Conservation (phyloP, 108 stramenopile genomes). For the Cyclostephanos invisitatus region DNA sequence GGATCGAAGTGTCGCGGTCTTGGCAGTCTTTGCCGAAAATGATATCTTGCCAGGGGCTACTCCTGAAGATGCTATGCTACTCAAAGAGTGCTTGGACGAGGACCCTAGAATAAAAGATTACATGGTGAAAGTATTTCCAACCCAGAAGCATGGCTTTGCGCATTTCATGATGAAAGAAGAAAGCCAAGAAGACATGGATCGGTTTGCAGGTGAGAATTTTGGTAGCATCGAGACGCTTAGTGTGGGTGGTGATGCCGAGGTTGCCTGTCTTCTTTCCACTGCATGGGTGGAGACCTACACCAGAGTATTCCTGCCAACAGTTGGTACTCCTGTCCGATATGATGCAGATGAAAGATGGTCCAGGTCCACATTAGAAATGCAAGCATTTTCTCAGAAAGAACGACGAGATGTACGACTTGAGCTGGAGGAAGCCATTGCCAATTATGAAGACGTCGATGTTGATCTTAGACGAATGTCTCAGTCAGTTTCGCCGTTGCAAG, state of each 20-base stretch:
- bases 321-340: slow-evolving; percentile 58
- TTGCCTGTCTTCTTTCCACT: slow-evolving; percentile 82
- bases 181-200: slow-evolving; percentile 34
- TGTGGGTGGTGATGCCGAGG: slow-evolving; percentile 67
- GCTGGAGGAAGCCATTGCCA: slow-evolving; percentile 62
- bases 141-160: slow-evolving; percentile 82
- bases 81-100: slow-evolving; percentile 60
- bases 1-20: slow-evolving; percentile 63
- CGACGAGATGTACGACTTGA: slow-evolving; percentile 68
- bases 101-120: slow-evolving; percentile 74
- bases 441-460: slow-evolving; percentile 57
- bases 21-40: slow-evolving; percentile 78
- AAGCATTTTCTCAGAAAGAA: slow-evolving; percentile 40
- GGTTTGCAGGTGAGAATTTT: slow-evolving; percentile 72
- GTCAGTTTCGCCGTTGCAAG: slow-evolving; percentile 31
- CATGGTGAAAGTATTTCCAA: slow-evolving; percentile 86
- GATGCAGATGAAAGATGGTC: slow-evolving; percentile 68
- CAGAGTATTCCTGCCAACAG: slow-evolving; percentile 77
- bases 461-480: slow-evolving; percentile 66
- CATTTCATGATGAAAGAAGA: slow-evolving; percentile 44
- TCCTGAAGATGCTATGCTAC: slow-evolving; percentile 61
- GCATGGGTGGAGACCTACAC: slow-evolving; percentile 89
- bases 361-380: slow-evolving; percentile 31
- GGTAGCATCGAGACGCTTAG: slow-evolving; percentile 54
- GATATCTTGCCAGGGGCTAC: slow-evolving; percentile 73